Evolutionary conservation across 2,329 filamentous ascomycete species (phyloP).

Genomic region (Aspergillus sp.): DNA sequence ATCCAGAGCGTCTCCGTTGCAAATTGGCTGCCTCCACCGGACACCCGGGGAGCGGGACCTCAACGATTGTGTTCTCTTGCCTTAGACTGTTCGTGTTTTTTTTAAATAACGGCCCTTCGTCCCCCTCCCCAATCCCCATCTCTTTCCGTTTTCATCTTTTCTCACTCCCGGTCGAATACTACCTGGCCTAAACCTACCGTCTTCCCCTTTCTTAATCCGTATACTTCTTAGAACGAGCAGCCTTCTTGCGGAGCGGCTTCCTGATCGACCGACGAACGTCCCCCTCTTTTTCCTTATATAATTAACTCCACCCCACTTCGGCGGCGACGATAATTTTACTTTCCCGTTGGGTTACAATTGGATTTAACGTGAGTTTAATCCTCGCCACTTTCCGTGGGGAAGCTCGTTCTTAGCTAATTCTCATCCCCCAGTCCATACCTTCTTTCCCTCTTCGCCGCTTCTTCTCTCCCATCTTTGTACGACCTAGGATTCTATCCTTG

Average conservation of each 20-base stretch:
- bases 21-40: slow-evolving; percentile 13
- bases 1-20: neutral
- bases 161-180: neutral
- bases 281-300: neutral
- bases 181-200: neutral
- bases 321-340: slow-evolving; percentile 1
- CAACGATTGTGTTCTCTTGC: slow-evolving; percentile 12
- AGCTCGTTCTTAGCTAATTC: neutral
- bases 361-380: neutral
- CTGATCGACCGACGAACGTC: neutral
- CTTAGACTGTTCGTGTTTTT: neutral
- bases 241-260: neutral
- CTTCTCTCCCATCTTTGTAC: neutral
- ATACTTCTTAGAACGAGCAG: no score
- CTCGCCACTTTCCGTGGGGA: neutral
- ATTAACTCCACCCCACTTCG: neutral
- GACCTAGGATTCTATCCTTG: neutral
- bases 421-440: neutral
- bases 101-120: slow-evolving; percentile 2
- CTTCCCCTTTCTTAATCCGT: neutral
- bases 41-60: slow-evolving; percentile 21
- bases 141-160: slow-evolving; percentile 7
- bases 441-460: neutral
- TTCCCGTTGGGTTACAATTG: neutral
- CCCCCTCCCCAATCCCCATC: slow-evolving; percentile 3